Percentiles rank a stretch among this genome's conserved stretches.
Evolutionary conservation across 768 basidiomycete species (phyloP).

Genomic region (Tricholoma matsutake): DNA sequence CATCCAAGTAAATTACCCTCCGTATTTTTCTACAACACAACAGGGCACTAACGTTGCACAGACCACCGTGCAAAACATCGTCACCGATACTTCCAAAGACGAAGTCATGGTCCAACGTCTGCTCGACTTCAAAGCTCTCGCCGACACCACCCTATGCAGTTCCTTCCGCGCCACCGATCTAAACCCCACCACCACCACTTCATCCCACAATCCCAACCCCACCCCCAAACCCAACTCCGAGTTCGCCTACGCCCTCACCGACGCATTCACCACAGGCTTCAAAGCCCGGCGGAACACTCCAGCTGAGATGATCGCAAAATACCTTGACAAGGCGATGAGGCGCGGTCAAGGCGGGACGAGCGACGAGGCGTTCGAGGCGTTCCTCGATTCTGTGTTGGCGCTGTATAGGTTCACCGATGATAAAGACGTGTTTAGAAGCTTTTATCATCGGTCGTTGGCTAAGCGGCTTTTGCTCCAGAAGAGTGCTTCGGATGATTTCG

Average conservation of each 20-base stretch:
- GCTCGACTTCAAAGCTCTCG: slow-evolving; percentile 61
- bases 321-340: slow-evolving; percentile 85
- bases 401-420: slow-evolving; percentile 88
- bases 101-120: slow-evolving; percentile 78
- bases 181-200: slow-evolving; percentile 15
- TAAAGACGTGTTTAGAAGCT: slow-evolving; percentile 91
- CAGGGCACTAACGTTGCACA: slow-evolving; percentile 20
- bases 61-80: slow-evolving; percentile 60
- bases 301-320: slow-evolving; percentile 91
- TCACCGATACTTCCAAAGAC: slow-evolving; percentile 58
- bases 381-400: slow-evolving; percentile 63
- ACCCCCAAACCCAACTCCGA: slow-evolving; percentile 43
- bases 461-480: slow-evolving; percentile 81
- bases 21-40: background rate
- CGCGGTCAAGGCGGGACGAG: slow-evolving; percentile 72
- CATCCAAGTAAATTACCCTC: slow-evolving; percentile 43
- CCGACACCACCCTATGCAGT: slow-evolving; percentile 44
- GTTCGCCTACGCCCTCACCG: slow-evolving; percentile 64
- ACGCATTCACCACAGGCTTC: slow-evolving; percentile 75
- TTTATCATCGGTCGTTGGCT: slow-evolving; percentile 87
- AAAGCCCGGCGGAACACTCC: slow-evolving; percentile 76
- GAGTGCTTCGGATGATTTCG: slow-evolving; percentile 85
- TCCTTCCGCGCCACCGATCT: slow-evolving; percentile 43
- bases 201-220: slow-evolving; percentile 24
- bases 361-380: slow-evolving; percentile 58